A percentile compares a stretch with the other conserved stretches of the same genome.
phyloP scores from a whole-genome alignment of 495 filamentous ascomycete species.

The Tirmania nivea region DNA sequence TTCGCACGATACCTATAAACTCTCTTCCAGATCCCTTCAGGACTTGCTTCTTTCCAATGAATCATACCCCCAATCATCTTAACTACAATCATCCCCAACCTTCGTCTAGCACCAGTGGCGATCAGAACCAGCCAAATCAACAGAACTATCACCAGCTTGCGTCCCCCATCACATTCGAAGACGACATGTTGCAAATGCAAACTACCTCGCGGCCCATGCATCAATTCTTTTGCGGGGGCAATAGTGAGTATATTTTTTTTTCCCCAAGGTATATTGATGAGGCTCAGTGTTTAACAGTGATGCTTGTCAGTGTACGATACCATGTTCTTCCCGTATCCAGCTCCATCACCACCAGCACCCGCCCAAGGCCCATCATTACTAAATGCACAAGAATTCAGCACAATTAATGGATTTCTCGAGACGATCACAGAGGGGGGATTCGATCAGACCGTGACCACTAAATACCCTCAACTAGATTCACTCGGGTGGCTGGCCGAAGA shows the following conservation, averaged over 20 bases:
- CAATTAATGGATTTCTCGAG: neutral
- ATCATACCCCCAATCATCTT: neutral
- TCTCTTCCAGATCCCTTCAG: neutral
- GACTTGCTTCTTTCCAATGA: neutral
- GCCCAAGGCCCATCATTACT: neutral
- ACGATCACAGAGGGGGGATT: neutral
- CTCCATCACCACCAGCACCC: neutral
- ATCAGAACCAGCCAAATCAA: neutral
- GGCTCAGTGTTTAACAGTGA: no score
- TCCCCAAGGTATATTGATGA: no score
- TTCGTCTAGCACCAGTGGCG: no score
- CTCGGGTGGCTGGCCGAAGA: no score
- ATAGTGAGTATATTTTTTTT: no score
- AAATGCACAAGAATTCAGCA: neutral
- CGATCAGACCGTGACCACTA: no score
- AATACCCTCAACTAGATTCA: no score
- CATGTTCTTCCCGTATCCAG: neutral
- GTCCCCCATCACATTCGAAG: neutral
- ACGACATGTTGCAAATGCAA: neutral
- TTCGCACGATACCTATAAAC: neutral
- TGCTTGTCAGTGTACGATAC: neutral
- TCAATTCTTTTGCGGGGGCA: neutral
- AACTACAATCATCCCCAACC: neutral
- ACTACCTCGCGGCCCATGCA: neutral
- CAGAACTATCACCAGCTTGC: neutral